phyloP scores from a whole-genome alignment of 2,329 filamentous ascomycete species.

The Aspergillus ochraceoroseus region DNA sequence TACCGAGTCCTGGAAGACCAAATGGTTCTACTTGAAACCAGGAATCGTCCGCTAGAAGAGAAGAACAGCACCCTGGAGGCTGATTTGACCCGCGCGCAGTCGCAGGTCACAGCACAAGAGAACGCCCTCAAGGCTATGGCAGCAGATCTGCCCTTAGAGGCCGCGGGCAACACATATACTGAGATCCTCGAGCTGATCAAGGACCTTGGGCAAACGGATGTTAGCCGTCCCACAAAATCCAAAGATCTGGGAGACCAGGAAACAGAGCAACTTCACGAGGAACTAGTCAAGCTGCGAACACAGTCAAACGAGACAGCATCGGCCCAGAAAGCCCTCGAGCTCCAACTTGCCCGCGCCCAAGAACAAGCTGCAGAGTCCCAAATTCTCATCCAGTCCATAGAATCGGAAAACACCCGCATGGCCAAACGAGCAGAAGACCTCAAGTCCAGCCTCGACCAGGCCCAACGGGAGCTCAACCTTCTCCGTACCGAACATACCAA shows the following conservation, averaged over 20 bases:
- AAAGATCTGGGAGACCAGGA: constrained; percentile 21
- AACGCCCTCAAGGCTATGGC: constrained; percentile 38
- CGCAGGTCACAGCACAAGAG: constrained; percentile 36
- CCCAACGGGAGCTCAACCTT: constrained; percentile 30
- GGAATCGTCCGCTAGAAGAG: constrained; percentile 36
- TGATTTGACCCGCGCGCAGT: constrained; percentile 33
- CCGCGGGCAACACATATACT: constrained; percentile 34
- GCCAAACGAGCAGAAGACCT: constrained; percentile 34
- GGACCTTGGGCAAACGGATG: constrained; percentile 27
- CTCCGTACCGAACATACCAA: constrained; percentile 32
- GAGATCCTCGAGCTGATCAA: constrained; percentile 41
- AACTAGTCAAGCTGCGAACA: constrained; percentile 29
- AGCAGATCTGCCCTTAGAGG: constrained; percentile 32
- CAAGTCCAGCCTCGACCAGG: constrained; percentile 29
- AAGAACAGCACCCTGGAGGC: constrained; percentile 37
- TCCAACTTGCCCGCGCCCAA: constrained; percentile 34
- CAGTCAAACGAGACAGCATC: constrained; percentile 30
- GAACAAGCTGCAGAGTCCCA: constrained; percentile 38
- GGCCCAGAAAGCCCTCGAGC: constrained; percentile 31
- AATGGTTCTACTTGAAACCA: constrained; percentile 33
- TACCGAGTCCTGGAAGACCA: constrained; percentile 34
- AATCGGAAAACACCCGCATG: constrained; percentile 39
- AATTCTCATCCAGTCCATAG: constrained; percentile 36
- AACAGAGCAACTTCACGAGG: constrained; percentile 24
- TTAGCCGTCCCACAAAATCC: constrained; percentile 18